A percentile compares a stretch with the other conserved stretches of the same genome.
Conservation (phyloP, 2,329 filamentous ascomycete species). For the Didymella pinodella region DNA sequence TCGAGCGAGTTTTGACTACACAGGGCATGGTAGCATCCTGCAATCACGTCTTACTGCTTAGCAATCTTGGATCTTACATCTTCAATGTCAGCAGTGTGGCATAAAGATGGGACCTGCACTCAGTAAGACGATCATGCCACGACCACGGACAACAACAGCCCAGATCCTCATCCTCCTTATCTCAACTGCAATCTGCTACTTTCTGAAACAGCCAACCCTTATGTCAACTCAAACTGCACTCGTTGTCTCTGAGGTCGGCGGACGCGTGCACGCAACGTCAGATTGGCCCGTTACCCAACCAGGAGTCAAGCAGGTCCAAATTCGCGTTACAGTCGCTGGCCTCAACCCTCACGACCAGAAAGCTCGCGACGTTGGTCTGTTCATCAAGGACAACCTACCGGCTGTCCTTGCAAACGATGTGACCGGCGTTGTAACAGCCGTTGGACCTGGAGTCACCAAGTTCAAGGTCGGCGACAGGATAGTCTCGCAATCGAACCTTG, state of each 20-base stretch:
- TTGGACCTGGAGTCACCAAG: constrained; percentile 61
- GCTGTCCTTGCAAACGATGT: constrained; percentile 54
- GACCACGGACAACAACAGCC: neutral
- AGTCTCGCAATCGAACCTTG: neutral
- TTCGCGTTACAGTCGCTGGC: neutral
- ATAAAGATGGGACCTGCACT: neutral
- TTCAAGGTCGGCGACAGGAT: constrained; percentile 63
- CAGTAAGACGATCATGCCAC: neutral
- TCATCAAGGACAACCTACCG: constrained; percentile 46
- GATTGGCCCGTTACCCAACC: constrained; percentile 2
- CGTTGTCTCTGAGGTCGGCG: constrained; percentile 2
- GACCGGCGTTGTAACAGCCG: constrained; percentile 56
- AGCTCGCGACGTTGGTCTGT: constrained; percentile 48
- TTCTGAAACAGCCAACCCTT: neutral
- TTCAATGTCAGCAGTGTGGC: neutral
- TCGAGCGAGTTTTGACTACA: neutral
- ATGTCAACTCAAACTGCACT: neutral
- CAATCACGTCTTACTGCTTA: neutral
- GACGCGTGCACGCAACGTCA: neutral
- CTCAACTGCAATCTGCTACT: neutral
- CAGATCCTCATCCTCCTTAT: neutral
- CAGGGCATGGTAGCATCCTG: neutral
- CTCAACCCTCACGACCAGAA: constrained; percentile 52
- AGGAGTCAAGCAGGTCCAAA: constrained; percentile 4
- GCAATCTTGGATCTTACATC: neutral